Evolutionary conservation across 441 rosid genomes (phyloP), one percentile per base, ranked within the genome.

Genomic region (Viola pubescens): DNA sequence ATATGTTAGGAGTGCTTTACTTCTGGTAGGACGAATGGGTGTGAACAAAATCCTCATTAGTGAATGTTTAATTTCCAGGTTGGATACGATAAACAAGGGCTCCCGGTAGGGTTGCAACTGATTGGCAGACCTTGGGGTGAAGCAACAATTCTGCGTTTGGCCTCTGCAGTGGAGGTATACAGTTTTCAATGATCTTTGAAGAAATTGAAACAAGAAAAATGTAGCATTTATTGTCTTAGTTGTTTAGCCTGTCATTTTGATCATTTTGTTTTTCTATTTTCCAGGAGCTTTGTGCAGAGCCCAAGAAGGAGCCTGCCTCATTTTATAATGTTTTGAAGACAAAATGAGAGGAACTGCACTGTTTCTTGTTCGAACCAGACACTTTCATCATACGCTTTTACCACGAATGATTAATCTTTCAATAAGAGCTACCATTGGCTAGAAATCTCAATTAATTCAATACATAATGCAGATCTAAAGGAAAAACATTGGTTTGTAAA

Each of bases 81-180:
- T 52, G 95, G 97, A 38, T 86, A 87, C 73, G 95, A 87, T 73
- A 87, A 85, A 67, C 79, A 82, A 71, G 95, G 95, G 61, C 91
- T 87, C 63, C 95, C 95, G 1, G 82, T 90, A 41, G 97, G 97
- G 54, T 63, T 90, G 68, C 95, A 90, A 59, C 76, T 86, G 53
- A 84, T 87, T 37, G 88, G 95, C 43, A 80, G 81, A 9, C 95
- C 95, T 46, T 87, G 95, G 95, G 86, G 79, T 4, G 97, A 90
- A 74, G 95, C 94, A 60, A 77, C 94, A 43, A 53, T 87, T 56
- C 69, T 90, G 54, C 83, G 72, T 56, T 72, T 90, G 60, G 91
- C 95, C 65, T 73, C 82, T 64, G 91, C 89, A 37, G 63, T 87
- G 8, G 94, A 84, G 94, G 97, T 87, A 68, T 45, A 16, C 52